A percentile compares a stretch with the other conserved stretches of the same genome.
Evolutionary conservation across 495 filamentous ascomycete species (phyloP).

Genomic region (Physcia stellaris): DNA sequence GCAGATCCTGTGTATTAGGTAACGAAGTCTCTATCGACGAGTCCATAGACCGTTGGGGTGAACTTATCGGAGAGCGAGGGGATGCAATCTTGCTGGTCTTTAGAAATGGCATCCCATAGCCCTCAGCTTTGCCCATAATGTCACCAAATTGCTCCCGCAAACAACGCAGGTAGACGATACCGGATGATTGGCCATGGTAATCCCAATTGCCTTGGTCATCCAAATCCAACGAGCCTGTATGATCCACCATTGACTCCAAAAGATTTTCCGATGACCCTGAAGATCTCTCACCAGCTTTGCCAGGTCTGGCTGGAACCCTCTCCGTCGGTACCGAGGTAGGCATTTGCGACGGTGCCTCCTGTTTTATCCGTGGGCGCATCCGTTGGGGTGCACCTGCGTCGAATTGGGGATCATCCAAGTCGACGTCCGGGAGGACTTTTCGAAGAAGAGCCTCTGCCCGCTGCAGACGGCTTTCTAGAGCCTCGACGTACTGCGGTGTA

Average conservation of each 20-base stretch:
- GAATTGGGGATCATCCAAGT: conserved; percentile 70
- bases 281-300: too few species aligned
- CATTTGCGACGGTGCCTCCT: too few species aligned
- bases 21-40: conserved; percentile 41
- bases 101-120: conserved; percentile 4
- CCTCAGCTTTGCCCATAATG: conserved; percentile 30
- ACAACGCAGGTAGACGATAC: conserved; percentile 69
- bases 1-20: conserved; percentile 53
- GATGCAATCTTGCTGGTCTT: conserved; percentile 21
- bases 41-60: conserved; percentile 51
- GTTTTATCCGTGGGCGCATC: conserved; percentile 22
- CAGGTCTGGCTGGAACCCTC: conserved; percentile 1
- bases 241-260: conserved; percentile 88
- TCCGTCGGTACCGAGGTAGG: too few species aligned
- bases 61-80: conserved; percentile 43
- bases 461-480: conserved; percentile 69
- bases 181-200: conserved; percentile 88
- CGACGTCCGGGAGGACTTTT: conserved; percentile 70
- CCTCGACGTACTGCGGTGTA: conserved; percentile 88
- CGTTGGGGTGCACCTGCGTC: conserved; percentile 51
- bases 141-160: conserved; percentile 81
- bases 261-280: conserved; percentile 72
- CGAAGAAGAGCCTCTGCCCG: conserved; percentile 70
- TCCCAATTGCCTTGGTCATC: conserved; percentile 90
- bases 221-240: conserved; percentile 76